Base-by-base conservation (phyloP, 75 land plant genomes). In the Sequoia sempervirens region DNA sequence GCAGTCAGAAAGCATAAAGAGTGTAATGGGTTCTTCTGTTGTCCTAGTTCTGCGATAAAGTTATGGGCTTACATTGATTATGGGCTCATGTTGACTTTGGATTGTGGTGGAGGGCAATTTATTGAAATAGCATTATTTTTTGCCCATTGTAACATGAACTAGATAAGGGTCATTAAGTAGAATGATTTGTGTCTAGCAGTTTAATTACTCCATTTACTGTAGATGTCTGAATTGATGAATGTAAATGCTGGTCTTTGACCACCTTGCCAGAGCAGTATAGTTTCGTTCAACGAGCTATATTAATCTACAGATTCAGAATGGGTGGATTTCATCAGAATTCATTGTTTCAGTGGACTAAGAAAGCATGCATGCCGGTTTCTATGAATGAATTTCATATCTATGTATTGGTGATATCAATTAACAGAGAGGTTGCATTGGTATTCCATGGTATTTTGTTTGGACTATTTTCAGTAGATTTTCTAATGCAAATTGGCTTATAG, bases 71-170 rank as follows among this genome's bases (percentile, higher is more conserved):
- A 2, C 36, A 32, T 30, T 70, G 36, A 12, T 78, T n/a, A 43
- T 5, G 46, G 82, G 40, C 12, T 17, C 50, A 81, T 81, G 58
- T 81, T 81, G 82, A 45, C 32, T 81, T 50, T 45, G 61, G 41
- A 52, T 36, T 54, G 54, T 81, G 54, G 20, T 34, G 64, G 56
- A 81, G 40, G 82, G 56, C 61, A 81, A 81, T 81, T 54, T 53
- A 32, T 81, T 36, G n/a, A n/a, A n/a, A 70, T 32, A 70, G 14
- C 32, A 70, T 70, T 70, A 30, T 70, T 70, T 70, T 32, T 70
- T 70, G 73, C 73, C 73, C 73, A 32, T 70, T 70, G 73, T 70
- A 70, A 70, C 36, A 70, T 70, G 73, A 10, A 12, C 34, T 28
- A 68, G 72, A 68, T 68, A 23, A n/a, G 72, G 32, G 34, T 68